Conservation (phyloP, 2,329 filamentous ascomycete genomes). For the Keithomyces neogunnii region DNA sequence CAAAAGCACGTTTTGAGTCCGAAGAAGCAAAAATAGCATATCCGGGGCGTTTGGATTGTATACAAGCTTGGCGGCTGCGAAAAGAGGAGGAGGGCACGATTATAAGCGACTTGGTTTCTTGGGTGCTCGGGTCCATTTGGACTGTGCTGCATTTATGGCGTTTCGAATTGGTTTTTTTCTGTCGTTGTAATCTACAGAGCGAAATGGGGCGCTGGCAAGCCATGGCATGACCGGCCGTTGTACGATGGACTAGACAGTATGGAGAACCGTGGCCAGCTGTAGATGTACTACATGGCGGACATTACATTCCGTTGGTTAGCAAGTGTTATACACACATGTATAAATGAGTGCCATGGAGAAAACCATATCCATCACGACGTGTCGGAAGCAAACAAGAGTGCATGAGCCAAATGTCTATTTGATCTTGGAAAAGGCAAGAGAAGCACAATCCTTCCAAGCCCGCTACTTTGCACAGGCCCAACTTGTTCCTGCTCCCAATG, state of each 20-base stretch:
- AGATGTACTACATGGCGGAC: neutral
- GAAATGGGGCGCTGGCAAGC: slow-evolving; percentile 15
- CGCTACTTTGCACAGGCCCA: neutral
- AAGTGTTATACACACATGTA: too few relatives aligned
- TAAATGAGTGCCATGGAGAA: too few relatives aligned
- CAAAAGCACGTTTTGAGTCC: slow-evolving; percentile 56
- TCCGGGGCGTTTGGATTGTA: neutral
- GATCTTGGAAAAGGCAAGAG: too few relatives aligned
- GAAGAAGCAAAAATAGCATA: slow-evolving; percentile 17
- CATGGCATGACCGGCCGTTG: neutral
- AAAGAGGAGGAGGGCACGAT: too few relatives aligned
- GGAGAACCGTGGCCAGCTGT: neutral
- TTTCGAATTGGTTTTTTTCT: neutral
- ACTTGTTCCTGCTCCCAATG: neutral
- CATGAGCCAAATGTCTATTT: too few relatives aligned
- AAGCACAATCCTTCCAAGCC: neutral
- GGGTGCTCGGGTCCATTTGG: too few relatives aligned
- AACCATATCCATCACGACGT: neutral
- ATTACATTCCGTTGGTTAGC: neutral
- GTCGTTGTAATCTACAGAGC: neutral
- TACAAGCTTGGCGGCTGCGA: too few relatives aligned
- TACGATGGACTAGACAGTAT: neutral
- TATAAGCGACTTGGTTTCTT: too few relatives aligned
- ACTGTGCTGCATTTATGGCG: neutral
- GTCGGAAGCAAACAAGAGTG: too few relatives aligned